Base-by-base conservation (phyloP, 2,329 filamentous ascomycete species). In the Chlorencoelia australis region DNA sequence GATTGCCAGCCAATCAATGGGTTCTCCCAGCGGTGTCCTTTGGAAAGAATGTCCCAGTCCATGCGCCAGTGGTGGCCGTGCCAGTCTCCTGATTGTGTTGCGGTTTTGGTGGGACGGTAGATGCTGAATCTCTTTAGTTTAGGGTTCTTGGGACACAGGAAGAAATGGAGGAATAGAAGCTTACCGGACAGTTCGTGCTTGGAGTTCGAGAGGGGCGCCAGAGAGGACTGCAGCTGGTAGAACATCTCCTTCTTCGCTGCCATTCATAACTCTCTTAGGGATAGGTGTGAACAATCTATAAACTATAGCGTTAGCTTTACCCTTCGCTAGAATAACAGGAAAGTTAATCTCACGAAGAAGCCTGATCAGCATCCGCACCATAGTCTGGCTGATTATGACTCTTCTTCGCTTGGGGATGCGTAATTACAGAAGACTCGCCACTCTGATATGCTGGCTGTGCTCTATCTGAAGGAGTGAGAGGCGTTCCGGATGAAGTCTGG, bases 1-100 rank as follows among this genome's bases (percentile, higher is more conserved):
- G 89, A 96, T 60, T 95, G 88, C 93, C 93, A 98, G 43, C 91
- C 91, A 76, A 98, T 98, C 59, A 98, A 65, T 30, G 82, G 85
- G 65, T 98, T 98, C 69, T 98, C 91, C 93, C 91, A 98, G 52
- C 91, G 76, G 64, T 95, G 85, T 43, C 91, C 91, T 67, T 93
- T 95, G 52, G 71, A 65, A 20, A 96, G 71, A 32, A 94, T 77
- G 59, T 98, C 91, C 91, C 91, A 98, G 61, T 98, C 91, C 87
- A 98, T 93, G 33, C 88, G 81, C 91, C 91, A 98, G 55, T 82
- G 75, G 58, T 83, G 76, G 38, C 74, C 67, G 57, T 84, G 79
- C 82, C 85, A 94, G 52, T 77, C 74, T 46, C 91, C 89, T 21
- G 89, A 96, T 64, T 98, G 91, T 28, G 89, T 95, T 22, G 91